Evolutionary conservation across 371 early-diverging fungal species (phyloP).

Genomic region (Coemansia sp.): DNA sequence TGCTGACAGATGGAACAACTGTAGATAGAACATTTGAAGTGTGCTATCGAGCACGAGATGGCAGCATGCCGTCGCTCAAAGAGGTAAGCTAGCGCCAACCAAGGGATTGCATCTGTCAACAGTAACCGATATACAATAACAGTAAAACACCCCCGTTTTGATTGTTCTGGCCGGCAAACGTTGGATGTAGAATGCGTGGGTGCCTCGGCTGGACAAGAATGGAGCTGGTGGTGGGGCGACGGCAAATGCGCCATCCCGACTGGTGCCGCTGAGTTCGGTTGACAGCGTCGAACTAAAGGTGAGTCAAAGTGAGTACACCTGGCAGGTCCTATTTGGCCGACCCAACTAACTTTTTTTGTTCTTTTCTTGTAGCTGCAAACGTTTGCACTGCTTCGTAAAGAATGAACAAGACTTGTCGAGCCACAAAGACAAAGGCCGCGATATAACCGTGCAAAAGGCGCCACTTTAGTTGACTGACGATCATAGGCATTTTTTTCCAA

Average conservation of each 20-base stretch:
- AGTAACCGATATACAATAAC: background rate
- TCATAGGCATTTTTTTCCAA: no score
- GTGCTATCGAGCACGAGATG: constrained; percentile 23
- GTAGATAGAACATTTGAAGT: constrained; percentile 30
- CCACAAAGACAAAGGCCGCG: background rate
- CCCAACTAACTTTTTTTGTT: background rate
- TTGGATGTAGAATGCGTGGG: constrained; percentile 31
- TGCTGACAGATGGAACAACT: background rate
- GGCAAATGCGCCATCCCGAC: constrained; percentile 1
- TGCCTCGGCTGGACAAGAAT: constrained; percentile 17
- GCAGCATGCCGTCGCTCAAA: constrained; percentile 28
- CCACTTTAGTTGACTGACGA: no score
- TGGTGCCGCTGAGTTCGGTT: constrained; percentile 32
- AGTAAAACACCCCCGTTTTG: background rate
- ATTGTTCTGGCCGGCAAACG: background rate
- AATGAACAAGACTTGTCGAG: background rate
- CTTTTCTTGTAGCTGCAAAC: constrained; percentile 33
- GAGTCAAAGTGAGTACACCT: background rate
- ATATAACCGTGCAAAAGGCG: background rate
- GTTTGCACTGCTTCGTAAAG: constrained; percentile 28
- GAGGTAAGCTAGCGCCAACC: constrained; percentile 9
- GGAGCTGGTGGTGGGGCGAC: background rate
- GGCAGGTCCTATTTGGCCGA: background rate
- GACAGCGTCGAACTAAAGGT: constrained; percentile 31
- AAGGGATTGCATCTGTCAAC: background rate